These are phyloP conservation scores for Starmerella stigmatis DNA, from an alignment of 805 yeast genomes.

Conservation along the genomic window DNA sequence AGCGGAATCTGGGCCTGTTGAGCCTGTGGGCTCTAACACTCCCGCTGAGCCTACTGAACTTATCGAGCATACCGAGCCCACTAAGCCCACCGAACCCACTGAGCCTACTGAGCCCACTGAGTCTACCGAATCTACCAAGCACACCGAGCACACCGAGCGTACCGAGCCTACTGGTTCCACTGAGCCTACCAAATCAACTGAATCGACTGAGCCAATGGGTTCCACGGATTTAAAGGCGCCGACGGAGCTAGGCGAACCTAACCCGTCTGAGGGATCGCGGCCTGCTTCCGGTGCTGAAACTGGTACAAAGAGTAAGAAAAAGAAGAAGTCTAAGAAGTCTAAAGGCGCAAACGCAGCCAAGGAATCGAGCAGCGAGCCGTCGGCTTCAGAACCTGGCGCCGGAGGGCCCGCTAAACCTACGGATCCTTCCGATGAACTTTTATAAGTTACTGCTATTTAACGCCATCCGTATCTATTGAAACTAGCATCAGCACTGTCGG, in stretches of 20 bases:
- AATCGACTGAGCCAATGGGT: no score
- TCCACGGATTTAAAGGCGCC: no score
- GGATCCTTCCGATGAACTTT: no score
- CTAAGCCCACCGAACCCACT: neutral
- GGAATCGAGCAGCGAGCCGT: neutral
- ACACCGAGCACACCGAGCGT: neutral
- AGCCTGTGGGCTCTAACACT: no score
- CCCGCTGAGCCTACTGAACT: neutral
- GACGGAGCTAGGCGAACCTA: no score
- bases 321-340: neutral
- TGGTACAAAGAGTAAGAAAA: neutral
- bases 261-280: no score
- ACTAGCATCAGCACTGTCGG: neutral
- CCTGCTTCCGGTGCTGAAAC: no score
- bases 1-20: neutral
- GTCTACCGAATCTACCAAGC: neutral
- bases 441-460: slow-evolving; percentile 7
- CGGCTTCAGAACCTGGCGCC: neutral
- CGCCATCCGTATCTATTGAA: slow-evolving; percentile 15
- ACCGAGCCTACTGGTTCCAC: neutral
- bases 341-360: neutral
- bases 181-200: neutral
- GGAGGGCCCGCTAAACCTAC: neutral
- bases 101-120: neutral
- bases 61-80: neutral